A percentile compares a stretch with the other conserved stretches of the same genome.
These are phyloP conservation scores for Diaporthe aspalathi DNA, from an alignment of 2,329 filamentous ascomycete genomes.

Conservation along the genomic window DNA sequence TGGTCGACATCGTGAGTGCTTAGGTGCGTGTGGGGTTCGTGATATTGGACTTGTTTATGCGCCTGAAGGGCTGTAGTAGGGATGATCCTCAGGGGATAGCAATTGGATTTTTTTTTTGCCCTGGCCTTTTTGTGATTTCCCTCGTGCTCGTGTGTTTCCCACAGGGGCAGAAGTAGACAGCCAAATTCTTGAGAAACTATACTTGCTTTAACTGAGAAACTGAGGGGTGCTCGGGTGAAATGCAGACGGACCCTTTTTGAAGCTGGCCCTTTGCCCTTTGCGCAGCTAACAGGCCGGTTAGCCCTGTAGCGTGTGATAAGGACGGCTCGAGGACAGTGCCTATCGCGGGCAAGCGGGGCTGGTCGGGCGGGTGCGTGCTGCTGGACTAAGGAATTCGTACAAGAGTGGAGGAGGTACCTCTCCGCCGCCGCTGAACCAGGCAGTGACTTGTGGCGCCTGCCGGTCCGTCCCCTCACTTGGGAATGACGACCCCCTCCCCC, in stretches of 20 bases:
- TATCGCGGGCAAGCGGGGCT: constrained; percentile 32
- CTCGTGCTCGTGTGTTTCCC: background rate
- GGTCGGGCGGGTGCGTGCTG: constrained; percentile 12
- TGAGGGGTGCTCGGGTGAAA: constrained; percentile 17
- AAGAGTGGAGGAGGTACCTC: no score
- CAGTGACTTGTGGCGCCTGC: constrained; percentile 1
- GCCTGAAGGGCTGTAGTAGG: constrained; percentile 15
- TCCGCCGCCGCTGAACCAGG: no score
- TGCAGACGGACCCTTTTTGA: constrained; percentile 21
- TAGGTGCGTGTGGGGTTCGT: constrained; percentile 33
- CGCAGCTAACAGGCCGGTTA: background rate
- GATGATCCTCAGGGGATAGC: constrained; percentile 13
- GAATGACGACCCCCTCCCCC: constrained; percentile 23
- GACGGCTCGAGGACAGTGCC: constrained; percentile 15
- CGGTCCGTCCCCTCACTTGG: background rate
- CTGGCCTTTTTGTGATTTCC: background rate
- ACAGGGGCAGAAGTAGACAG: background rate
- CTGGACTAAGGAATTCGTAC: no score
- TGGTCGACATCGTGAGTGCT: constrained; percentile 34
- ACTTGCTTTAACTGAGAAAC: constrained; percentile 14
- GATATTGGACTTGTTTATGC: constrained; percentile 35
- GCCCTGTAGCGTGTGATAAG: constrained; percentile 27
- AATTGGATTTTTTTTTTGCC: background rate
- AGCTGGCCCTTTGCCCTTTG: constrained; percentile 8
- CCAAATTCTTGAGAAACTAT: background rate